Percentiles rank a stretch among this genome's conserved stretches.
These are phyloP conservation scores for Alisma plantagoaquatica DNA, from an alignment of 106 monocot species.

Conservation along the genomic window DNA sequence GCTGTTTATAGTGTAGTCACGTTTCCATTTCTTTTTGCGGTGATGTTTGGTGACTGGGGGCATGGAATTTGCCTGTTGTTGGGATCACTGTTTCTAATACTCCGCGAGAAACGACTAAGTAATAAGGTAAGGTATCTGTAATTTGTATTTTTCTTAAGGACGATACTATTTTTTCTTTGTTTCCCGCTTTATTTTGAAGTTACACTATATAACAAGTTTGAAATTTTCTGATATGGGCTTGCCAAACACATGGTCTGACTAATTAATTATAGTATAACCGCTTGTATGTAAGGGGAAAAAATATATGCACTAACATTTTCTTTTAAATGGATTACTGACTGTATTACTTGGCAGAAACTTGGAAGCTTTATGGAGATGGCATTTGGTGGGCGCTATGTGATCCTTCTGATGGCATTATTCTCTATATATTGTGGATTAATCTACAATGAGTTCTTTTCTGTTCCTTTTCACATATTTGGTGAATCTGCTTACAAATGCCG, in stretches of 20 bases:
- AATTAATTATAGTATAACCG: background rate
- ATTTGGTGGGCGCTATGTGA: constrained; percentile 96
- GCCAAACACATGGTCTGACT: no score
- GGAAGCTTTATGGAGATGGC: constrained; percentile 99
- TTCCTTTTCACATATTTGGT: constrained; percentile 93
- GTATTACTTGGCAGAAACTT: constrained; percentile 60
- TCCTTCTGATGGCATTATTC: constrained; percentile 94
- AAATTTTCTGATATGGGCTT: background rate
- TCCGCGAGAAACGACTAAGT: constrained; percentile 74
- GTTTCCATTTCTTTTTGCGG: constrained; percentile 98
- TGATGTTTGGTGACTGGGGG: constrained; percentile 99
- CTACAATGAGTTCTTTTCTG: constrained; percentile 97
- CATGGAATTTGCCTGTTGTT: constrained; percentile 94
- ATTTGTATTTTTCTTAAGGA: constrained; percentile 1
- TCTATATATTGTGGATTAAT: constrained; percentile 97
- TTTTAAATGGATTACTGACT: background rate
- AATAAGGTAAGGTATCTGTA: constrained; percentile 45
- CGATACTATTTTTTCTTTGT: background rate
- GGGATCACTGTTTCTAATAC: constrained; percentile 74
- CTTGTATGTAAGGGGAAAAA: background rate
- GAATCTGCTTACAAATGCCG: constrained; percentile 89
- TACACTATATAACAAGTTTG: background rate
- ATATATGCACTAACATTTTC: background rate
- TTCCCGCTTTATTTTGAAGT: background rate
- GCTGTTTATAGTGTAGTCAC: constrained; percentile 89